phyloP scores from a whole-genome alignment of 1,284 basidiomycete genomes.

The Cryptococcus hybrid region DNA sequence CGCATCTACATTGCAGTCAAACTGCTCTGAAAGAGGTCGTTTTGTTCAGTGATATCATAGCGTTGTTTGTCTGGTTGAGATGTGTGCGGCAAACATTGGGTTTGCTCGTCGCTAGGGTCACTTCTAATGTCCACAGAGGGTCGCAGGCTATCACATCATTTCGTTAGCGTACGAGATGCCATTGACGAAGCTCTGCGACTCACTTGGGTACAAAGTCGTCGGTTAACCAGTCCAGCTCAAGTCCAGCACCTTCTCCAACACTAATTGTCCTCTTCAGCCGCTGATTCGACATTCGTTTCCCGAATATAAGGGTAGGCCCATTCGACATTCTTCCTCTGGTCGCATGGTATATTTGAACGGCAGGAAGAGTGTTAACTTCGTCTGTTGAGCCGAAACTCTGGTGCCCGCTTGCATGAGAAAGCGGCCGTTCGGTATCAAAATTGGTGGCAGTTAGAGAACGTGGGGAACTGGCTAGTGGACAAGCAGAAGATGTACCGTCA shows the following conservation, averaged over 20 bases:
- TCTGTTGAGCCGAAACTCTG: slow-evolving; percentile 1
- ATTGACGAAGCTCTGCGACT: slow-evolving; percentile 3
- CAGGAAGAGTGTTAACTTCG: background rate
- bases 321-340: slow-evolving; percentile 27
- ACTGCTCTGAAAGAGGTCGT: too few relatives aligned
- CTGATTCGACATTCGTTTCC: background rate
- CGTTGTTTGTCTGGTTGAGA: too few relatives aligned
- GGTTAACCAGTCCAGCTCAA: slow-evolving; percentile 34
- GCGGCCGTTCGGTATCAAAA: too few relatives aligned
- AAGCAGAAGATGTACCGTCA: background rate
- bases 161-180: background rate
- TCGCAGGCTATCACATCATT: slow-evolving; percentile 12
- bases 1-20: background rate
- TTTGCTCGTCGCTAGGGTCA: slow-evolving; percentile 18
- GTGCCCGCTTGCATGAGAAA: background rate
- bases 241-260: slow-evolving; percentile 2
- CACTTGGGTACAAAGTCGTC: slow-evolving; percentile 26
- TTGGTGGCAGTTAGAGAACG: too few relatives aligned
- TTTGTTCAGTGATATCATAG: too few relatives aligned
- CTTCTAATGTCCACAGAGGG: slow-evolving; percentile 21
- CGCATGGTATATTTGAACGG: slow-evolving; percentile 24
- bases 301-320: slow-evolving; percentile 23
- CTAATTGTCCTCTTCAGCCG: background rate
- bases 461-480: too few relatives aligned
- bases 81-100: slow-evolving; percentile 1